A percentile compares a stretch with the other conserved stretches of the same genome.
Evolutionary conservation across 768 basidiomycete genomes (phyloP).

Genomic region (Mycena latifolia): DNA sequence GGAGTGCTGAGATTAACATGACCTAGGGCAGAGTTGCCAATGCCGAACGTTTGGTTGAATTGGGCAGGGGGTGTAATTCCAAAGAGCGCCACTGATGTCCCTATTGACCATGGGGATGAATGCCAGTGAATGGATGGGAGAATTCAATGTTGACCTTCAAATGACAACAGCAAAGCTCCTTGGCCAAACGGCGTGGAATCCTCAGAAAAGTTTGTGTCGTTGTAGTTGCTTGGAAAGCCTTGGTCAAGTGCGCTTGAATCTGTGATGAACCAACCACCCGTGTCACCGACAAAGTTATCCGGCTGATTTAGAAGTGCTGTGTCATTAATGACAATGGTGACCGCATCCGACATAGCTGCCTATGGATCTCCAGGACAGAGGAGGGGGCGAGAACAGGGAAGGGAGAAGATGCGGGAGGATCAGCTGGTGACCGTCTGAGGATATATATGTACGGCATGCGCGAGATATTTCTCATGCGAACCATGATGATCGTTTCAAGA

Average conservation of each 20-base stretch:
- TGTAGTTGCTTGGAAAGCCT: conserved; percentile 13
- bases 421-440: no score
- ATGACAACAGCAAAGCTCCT: background rate
- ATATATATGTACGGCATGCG: no score
- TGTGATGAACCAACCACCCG: conserved; percentile 8
- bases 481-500: no score
- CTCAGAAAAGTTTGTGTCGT: conserved; percentile 9
- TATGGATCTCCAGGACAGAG: no score
- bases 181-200: conserved; percentile 8
- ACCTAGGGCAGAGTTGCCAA: background rate
- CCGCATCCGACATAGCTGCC: conserved; percentile 23
- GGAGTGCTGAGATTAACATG: background rate
- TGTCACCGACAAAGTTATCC: conserved; percentile 1
- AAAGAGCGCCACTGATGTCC: conserved; percentile 3
- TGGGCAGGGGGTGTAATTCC: conserved; percentile 14
- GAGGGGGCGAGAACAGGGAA: no score
- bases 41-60: conserved; percentile 20
- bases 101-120: no score
- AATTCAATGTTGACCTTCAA: no score
- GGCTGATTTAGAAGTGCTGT: conserved; percentile 6
- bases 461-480: no score
- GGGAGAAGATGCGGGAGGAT: no score
- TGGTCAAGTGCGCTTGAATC: background rate
- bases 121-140: no score
- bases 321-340: conserved; percentile 18